A percentile compares a stretch with the other conserved stretches of the same genome.
These are phyloP conservation scores for Phytophthora ohioensis DNA, from an alignment of 352 stramenopile species.

Conservation along the genomic window DNA sequence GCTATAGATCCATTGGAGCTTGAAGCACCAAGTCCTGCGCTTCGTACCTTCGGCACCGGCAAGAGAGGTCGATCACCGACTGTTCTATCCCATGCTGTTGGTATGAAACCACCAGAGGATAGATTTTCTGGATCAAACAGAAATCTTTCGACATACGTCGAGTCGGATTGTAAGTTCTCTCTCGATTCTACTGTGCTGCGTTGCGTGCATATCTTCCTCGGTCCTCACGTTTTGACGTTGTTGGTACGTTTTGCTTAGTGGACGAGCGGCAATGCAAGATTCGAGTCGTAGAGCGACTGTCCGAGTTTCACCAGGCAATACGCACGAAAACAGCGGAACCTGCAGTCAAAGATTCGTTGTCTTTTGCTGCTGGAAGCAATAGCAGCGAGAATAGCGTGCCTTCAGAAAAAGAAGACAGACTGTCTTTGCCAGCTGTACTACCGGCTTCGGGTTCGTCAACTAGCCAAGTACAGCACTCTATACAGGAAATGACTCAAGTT, in stretches of 20 bases:
- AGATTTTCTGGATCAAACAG: slow-evolving; percentile 34
- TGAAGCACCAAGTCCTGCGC: slow-evolving; percentile 7
- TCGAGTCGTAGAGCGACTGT: slow-evolving; percentile 83
- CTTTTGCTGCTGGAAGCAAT: slow-evolving; percentile 6
- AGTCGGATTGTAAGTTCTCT: slow-evolving; percentile 65
- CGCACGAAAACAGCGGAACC: slow-evolving; percentile 50
- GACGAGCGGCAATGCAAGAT: slow-evolving; percentile 91
- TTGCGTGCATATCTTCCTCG: not conserved
- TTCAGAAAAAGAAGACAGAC: slow-evolving; percentile 9
- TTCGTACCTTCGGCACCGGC: slow-evolving; percentile 26
- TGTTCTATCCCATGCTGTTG: slow-evolving; percentile 19
- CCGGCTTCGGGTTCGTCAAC: slow-evolving; percentile 8
- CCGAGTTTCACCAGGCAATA: slow-evolving; percentile 86
- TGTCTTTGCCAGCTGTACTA: slow-evolving; percentile 1
- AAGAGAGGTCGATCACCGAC: slow-evolving; percentile 65
- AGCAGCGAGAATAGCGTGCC: slow-evolving; percentile 8
- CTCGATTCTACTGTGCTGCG: not conserved
- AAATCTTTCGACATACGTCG: slow-evolving; percentile 72
- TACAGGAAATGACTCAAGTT: slow-evolving; percentile 8
- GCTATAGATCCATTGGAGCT: slow-evolving; percentile 26
- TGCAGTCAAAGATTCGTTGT: slow-evolving; percentile 11
- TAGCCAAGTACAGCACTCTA: slow-evolving; percentile 18
- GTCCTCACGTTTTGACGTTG: slow-evolving; percentile 6
- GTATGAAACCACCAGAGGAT: slow-evolving; percentile 30
- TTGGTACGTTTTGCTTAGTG: slow-evolving; percentile 52